phyloP scores from a whole-genome alignment of 805 yeast genomes.

The Hanseniaspora meyeri region DNA sequence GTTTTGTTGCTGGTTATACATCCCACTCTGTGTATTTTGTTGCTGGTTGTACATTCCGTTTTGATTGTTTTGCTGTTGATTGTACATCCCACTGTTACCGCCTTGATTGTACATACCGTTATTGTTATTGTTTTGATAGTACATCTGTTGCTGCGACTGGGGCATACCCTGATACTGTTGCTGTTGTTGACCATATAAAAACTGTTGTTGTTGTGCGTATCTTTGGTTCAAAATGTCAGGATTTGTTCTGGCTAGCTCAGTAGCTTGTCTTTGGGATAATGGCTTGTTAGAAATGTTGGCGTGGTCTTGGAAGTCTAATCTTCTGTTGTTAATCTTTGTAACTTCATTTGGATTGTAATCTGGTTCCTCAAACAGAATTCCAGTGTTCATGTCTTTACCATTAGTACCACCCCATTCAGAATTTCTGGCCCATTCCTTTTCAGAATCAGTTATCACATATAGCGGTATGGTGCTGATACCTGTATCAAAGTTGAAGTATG shows the following conservation, averaged over 20 bases:
- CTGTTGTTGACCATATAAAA: conserved; percentile 15
- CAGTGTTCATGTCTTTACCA: conserved; percentile 66
- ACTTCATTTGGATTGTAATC: conserved; percentile 32
- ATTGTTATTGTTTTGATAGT: conserved; percentile 10
- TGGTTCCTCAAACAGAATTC: conserved; percentile 86
- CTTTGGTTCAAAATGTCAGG: conserved; percentile 11
- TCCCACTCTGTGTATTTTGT: neutral
- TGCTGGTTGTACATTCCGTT: conserved; percentile 15
- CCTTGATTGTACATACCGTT: neutral
- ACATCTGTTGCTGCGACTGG: conserved; percentile 15
- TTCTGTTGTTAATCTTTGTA: conserved; percentile 8
- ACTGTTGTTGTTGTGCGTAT: conserved; percentile 13
- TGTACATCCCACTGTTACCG: neutral
- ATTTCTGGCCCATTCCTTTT: conserved; percentile 69
- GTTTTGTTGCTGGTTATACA: neutral
- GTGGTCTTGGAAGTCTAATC: conserved; percentile 12
- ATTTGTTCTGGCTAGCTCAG: conserved; percentile 12
- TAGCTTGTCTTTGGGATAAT: conserved; percentile 11
- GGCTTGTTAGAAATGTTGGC: conserved; percentile 12
- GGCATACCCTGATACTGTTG: conserved; percentile 14
- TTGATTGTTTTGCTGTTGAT: neutral
- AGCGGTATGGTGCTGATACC: conserved; percentile 84
- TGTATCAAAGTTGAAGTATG: conserved; percentile 87
- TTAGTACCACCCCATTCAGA: conserved; percentile 98
- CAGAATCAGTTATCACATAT: conserved; percentile 84